Percentiles rank a stretch among this genome's conserved stretches.
These are phyloP conservation scores for Plasmodium knowlesi DNA, from an alignment of 169 alveolate genomes.

Conservation along the genomic window DNA sequence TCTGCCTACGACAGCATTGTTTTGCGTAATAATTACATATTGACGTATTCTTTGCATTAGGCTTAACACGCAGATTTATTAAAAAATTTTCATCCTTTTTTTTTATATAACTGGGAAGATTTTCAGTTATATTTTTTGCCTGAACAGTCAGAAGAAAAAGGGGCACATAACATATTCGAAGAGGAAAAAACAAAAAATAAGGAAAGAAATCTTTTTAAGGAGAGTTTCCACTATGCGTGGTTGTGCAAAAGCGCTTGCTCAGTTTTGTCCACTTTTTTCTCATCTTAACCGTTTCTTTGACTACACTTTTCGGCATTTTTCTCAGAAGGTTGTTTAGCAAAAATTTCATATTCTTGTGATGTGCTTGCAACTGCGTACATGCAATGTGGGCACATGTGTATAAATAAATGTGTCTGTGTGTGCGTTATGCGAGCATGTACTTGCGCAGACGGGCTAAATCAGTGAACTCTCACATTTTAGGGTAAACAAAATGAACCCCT, in stretches of 20 bases:
- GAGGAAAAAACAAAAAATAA: neutral
- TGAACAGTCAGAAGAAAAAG: conserved; percentile 2
- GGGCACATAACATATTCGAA: neutral
- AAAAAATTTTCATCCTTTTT: conserved; percentile 55
- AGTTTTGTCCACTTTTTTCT: neutral
- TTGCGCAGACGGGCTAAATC: neutral
- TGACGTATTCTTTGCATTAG: conserved; percentile 52
- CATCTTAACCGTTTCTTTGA: conserved; percentile 51
- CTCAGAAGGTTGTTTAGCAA: conserved; percentile 28
- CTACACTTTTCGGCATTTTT: conserved; percentile 49
- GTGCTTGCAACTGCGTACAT: conserved; percentile 4
- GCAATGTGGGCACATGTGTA: neutral
- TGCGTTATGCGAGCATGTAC: neutral
- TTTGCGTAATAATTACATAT: conserved; percentile 37
- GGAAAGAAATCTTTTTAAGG: neutral
- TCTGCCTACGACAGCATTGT: neutral
- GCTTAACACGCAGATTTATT: conserved; percentile 68
- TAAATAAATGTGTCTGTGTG: neutral
- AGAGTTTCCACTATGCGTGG: neutral
- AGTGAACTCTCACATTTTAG: neutral
- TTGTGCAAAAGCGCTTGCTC: neutral
- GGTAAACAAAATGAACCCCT: neutral
- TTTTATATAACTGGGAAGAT: conserved; percentile 55
- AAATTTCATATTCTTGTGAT: neutral
- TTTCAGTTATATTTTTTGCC: conserved; percentile 31